A percentile compares a stretch with the other conserved stretches of the same genome.
phyloP scores from a whole-genome alignment of 106 monocot species.

The Phalaenopsis equestris region DNA sequence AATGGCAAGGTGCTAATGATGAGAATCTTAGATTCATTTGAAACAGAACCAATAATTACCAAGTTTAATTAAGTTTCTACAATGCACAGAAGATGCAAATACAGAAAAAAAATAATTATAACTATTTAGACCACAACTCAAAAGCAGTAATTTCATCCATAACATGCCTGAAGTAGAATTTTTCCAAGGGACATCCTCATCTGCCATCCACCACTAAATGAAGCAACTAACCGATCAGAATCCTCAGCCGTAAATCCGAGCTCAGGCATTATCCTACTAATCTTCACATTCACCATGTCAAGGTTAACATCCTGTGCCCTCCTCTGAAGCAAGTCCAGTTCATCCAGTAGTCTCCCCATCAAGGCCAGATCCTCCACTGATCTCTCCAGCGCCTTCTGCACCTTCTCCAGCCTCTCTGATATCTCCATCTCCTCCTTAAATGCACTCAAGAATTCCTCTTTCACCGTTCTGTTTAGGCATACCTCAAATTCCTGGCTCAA shows the following conservation, averaged over 20 bases:
- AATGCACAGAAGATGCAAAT: background rate
- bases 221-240: conserved; percentile 82
- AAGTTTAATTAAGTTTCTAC: background rate
- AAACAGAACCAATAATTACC: background rate
- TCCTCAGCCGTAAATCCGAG: conserved; percentile 80
- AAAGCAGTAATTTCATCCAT: background rate
- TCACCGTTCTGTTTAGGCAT: conserved; percentile 69
- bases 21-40: background rate
- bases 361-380: conserved; percentile 71
- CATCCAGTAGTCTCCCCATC: conserved; percentile 93
- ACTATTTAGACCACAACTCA: conserved; percentile 1
- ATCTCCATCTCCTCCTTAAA: conserved; percentile 98
- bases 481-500: conserved; percentile 98
- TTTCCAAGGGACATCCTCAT: conserved; percentile 99
- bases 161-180: conserved; percentile 89
- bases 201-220: conserved; percentile 96
- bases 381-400: conserved; percentile 77
- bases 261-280: conserved; percentile 88
- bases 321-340: conserved; percentile 89
- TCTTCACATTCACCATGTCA: conserved; percentile 68
- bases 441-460: conserved; percentile 84
- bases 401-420: conserved; percentile 69
- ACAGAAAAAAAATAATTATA: background rate
- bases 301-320: conserved; percentile 82
- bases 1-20: too few species aligned